Evolutionary conservation across 305 asterid species (phyloP).

Genomic region (Rubia peregrina): DNA sequence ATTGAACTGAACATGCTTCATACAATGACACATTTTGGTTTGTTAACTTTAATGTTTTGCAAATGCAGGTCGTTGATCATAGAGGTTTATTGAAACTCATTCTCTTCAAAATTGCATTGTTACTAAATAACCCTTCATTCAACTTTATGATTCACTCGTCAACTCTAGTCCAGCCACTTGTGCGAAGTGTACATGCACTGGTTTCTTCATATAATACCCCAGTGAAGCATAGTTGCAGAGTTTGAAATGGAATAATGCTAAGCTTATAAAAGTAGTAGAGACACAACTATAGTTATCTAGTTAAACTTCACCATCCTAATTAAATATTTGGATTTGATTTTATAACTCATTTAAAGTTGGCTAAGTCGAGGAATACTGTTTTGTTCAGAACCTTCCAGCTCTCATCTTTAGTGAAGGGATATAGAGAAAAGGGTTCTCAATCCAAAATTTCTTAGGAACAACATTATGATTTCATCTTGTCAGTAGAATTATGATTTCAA

Average conservation of each 20-base stretch:
- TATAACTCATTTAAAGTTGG: too few species aligned
- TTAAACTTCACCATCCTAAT: background rate
- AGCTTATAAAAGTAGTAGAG: conserved; percentile 48
- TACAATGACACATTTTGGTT: too few species aligned
- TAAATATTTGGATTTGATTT: too few species aligned
- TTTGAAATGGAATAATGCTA: conserved; percentile 67
- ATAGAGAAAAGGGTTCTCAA: too few species aligned
- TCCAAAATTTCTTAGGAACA: too few species aligned
- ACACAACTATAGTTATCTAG: conserved; percentile 5
- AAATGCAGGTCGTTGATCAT: conserved; percentile 65
- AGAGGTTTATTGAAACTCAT: conserved; percentile 67
- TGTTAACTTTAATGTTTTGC: background rate
- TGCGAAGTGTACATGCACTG: conserved; percentile 52
- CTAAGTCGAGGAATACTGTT: too few species aligned
- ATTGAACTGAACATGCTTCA: background rate
- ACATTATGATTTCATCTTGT: too few species aligned
- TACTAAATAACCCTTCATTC: conserved; percentile 75
- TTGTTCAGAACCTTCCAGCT: too few species aligned
- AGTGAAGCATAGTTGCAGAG: conserved; percentile 56
- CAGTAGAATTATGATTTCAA: too few species aligned
- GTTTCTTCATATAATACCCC: conserved; percentile 88
- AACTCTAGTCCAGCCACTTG: conserved; percentile 37
- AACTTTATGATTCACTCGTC: conserved; percentile 70
- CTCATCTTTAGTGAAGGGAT: too few species aligned
- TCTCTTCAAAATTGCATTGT: conserved; percentile 59